Evolutionary conservation across 2,329 filamentous ascomycete genomes (phyloP), one percentile per base, ranked within the genome.

Genomic region (Juglanconis oblonga): DNA sequence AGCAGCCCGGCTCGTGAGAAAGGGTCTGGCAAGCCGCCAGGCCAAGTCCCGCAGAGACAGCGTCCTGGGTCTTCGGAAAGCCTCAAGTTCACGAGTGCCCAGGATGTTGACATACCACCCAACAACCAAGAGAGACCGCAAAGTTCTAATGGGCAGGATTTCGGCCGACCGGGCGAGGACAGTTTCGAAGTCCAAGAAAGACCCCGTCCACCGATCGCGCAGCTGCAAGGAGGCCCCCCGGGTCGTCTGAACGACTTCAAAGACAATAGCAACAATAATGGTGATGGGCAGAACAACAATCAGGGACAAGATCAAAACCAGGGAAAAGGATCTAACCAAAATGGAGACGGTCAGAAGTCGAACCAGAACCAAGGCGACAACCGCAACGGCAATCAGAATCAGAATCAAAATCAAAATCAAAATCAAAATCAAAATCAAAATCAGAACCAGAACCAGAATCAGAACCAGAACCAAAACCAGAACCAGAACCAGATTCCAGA

Each of bases 391-490:
- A 33, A 31, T 31, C 51, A 51, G 24, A 49, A 42, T 7, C 36
- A 14, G 29, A 24, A 35, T 9, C 40, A 17, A 29, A 24, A 7
- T 52, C 7, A 17, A 29, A 24, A 7, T 52, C 7, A 29, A 24
- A n/a, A n/a, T 32, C 33, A 52, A 50, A 50, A 45, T 14, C 13
- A 38, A 9, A 48, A 38, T 6, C 33, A 36, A 10, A 52, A 52
- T 36, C 58, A 51, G 45, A 24, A n/a, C 31, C 53, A 57, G 32
- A 35, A 38, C 8, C 53, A 60, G 31, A 33, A 44, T 10, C 17
- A 44, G 14, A 45, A 54, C 40, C 47, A 53, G 38, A 60, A 52
- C 5, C 45, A 52, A 5, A 42, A 42, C n/a, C 35, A 58, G 44
- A 6, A 9, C n/a, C 57, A 54, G 29, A 47, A 42, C 13, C 47